Evolutionary conservation across 2,329 filamentous ascomycete genomes (phyloP), one percentile per base, ranked within the genome.

Genomic region (Fusarium siculi): DNA sequence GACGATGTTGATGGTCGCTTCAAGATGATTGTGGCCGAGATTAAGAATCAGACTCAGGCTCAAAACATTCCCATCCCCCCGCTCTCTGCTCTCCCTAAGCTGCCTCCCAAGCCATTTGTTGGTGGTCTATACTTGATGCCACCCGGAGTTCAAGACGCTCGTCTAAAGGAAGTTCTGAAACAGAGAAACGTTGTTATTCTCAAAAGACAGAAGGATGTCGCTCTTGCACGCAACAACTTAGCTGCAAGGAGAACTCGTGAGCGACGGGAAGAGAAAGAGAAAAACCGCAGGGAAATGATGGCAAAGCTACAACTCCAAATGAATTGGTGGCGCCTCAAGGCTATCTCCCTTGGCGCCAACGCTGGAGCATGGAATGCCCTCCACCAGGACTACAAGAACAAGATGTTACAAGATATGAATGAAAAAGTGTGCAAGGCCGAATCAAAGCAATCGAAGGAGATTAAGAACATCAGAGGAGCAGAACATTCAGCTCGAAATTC

Each of bases 171-270:
- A 6, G 66, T 75, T 12, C 50, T 71, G 15, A 37, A 59, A 5
- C 39, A 72, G 11, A 60, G 70, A 23, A 67, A 73, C 1, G 30
- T 42, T 2, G 11, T 59, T 2, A 68, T 79, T 5, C 70, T 76
- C 25, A 67, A 53, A 1, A 62, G 66, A 11, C 80, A 79, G 63
- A 80, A 82, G 56, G 18, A 50, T 10, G 52, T 79, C 4, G 79
- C 82, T 23, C 76, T 80, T 4, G 64, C 77, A 46, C 75, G 82
- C 9, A 84, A 84, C 75, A 84, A 83, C 66, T 64, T 74, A 40
- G 80, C 83, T 1, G 83, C 83, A 30, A 82, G 81, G 70, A 80
- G 82, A 59, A 81, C 79, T 16, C 78, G 83, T 2, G 67, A 78
- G 25, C 72, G 77, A 25, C 77, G 81, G 1, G 61, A 79, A 32